phyloP scores from a whole-genome alignment of 495 filamentous ascomycete species.

The Ascobolus immersus region DNA sequence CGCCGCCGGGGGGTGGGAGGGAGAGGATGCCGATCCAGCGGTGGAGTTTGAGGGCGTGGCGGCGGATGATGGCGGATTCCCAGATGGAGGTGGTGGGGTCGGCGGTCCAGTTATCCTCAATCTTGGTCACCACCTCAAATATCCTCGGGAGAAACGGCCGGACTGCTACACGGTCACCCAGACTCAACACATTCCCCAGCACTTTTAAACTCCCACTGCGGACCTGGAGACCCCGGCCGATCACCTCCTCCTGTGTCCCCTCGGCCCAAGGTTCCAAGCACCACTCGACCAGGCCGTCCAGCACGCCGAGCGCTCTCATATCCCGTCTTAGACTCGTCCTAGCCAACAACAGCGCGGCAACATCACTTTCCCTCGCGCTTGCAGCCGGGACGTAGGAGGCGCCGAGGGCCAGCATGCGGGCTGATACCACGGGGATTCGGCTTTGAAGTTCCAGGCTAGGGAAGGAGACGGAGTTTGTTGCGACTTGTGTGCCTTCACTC shows the following conservation, averaged over 20 bases:
- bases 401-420: constrained; percentile 41
- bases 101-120: constrained; percentile 5
- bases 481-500: no score
- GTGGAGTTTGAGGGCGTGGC: constrained; percentile 58
- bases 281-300: constrained; percentile 40
- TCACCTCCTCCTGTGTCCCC: constrained; percentile 9
- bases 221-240: constrained; percentile 16
- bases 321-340: constrained; percentile 59
- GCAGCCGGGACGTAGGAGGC: constrained; percentile 42
- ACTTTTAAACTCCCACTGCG: constrained; percentile 55
- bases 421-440: constrained; percentile 17
- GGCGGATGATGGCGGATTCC: constrained; percentile 46
- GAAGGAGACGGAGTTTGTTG: no score
- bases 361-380: constrained; percentile 58
- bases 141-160: constrained; percentile 24
- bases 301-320: constrained; percentile 54
- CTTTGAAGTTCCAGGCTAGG: not conserved
- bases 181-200: constrained; percentile 41
- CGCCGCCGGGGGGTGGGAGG: constrained; percentile 22
- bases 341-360: constrained; percentile 56
- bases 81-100: constrained; percentile 7
- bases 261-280: constrained; percentile 27
- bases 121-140: constrained; percentile 17
- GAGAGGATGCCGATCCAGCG: constrained; percentile 41
- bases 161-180: constrained; percentile 29